These are phyloP conservation scores for Cladosporium sp. DNA, from an alignment of 2,329 filamentous ascomycete species.

Conservation along the genomic window DNA sequence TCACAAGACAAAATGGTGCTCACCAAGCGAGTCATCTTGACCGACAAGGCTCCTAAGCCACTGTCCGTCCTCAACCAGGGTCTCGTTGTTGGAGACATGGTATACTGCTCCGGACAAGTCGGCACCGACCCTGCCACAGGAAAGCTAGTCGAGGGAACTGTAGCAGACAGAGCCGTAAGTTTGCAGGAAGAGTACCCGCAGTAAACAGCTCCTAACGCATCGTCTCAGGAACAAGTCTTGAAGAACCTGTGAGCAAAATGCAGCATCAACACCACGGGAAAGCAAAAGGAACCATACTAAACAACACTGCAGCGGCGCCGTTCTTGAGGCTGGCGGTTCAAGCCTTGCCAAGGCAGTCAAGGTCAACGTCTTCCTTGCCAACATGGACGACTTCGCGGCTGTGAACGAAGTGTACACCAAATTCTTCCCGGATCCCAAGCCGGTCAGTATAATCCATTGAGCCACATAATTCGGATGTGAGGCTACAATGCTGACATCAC, in stretches of 20 bases:
- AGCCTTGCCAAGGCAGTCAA: slow-evolving; percentile 64
- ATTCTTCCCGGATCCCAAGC: slow-evolving; percentile 37
- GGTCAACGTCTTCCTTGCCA: slow-evolving; percentile 65
- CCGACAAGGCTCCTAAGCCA: slow-evolving; percentile 30
- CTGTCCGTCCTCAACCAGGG: slow-evolving; percentile 31
- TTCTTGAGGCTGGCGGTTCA: slow-evolving; percentile 63
- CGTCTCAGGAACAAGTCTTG: slow-evolving; percentile 53
- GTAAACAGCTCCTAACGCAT: background rate
- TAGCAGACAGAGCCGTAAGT: slow-evolving; percentile 56
- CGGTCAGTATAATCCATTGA: slow-evolving; percentile 18
- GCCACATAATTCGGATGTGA: background rate
- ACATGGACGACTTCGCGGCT: slow-evolving; percentile 64
- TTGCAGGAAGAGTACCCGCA: background rate
- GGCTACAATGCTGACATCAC: background rate
- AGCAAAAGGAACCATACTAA: background rate
- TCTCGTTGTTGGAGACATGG: slow-evolving; percentile 57
- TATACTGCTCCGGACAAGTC: slow-evolving; percentile 68
- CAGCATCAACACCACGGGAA: background rate
- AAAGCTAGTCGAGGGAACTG: slow-evolving; percentile 57
- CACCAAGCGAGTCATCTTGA: slow-evolving; percentile 30
- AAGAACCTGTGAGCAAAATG: slow-evolving; percentile 50
- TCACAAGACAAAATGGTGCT: slow-evolving; percentile 21
- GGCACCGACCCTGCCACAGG: slow-evolving; percentile 58
- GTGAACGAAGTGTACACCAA: slow-evolving; percentile 57
- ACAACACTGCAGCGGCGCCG: slow-evolving; percentile 36